Evolutionary conservation across 495 filamentous ascomycete species (phyloP).

Genomic region (Xylaria acuta): DNA sequence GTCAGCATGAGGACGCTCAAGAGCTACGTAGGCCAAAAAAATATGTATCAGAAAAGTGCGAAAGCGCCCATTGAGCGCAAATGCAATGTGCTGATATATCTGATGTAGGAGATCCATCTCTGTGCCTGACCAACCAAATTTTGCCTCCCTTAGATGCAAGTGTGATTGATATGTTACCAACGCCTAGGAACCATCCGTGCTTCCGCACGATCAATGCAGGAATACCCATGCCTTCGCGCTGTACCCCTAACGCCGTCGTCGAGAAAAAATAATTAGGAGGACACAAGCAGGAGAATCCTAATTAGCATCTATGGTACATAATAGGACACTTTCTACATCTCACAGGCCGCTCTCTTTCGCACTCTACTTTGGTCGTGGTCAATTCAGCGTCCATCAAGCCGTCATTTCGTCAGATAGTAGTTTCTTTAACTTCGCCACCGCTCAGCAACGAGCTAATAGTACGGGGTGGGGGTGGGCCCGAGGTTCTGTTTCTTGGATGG

Average conservation of each 20-base stretch:
- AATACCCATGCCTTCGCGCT: constrained; percentile 10
- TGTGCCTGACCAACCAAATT: constrained; percentile 13
- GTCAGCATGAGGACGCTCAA: neutral
- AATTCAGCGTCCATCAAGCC: neutral
- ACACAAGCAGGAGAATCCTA: neutral
- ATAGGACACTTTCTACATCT: constrained; percentile 1
- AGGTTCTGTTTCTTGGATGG: constrained; percentile 20
- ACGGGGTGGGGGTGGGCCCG: neutral
- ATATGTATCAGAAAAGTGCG: neutral
- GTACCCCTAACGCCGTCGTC: constrained; percentile 19
- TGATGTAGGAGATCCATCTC: constrained; percentile 1
- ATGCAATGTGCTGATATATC: constrained; percentile 17
- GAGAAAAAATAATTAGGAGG: neutral
- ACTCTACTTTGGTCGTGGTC: neutral
- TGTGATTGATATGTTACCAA: constrained; percentile 6
- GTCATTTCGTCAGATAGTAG: neutral
- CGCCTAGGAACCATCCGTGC: constrained; percentile 14
- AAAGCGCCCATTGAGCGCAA: neutral
- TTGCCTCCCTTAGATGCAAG: constrained; percentile 18
- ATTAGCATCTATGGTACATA: constrained; percentile 13
- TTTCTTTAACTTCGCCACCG: neutral
- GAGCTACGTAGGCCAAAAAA: neutral
- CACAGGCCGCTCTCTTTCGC: neutral
- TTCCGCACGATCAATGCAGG: constrained; percentile 13
- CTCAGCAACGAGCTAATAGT: neutral